Percentiles rank a stretch among this genome's conserved stretches.
These are phyloP conservation scores for Prunus armeniaca DNA, from an alignment of 306 rosid genomes.

Conservation along the genomic window DNA sequence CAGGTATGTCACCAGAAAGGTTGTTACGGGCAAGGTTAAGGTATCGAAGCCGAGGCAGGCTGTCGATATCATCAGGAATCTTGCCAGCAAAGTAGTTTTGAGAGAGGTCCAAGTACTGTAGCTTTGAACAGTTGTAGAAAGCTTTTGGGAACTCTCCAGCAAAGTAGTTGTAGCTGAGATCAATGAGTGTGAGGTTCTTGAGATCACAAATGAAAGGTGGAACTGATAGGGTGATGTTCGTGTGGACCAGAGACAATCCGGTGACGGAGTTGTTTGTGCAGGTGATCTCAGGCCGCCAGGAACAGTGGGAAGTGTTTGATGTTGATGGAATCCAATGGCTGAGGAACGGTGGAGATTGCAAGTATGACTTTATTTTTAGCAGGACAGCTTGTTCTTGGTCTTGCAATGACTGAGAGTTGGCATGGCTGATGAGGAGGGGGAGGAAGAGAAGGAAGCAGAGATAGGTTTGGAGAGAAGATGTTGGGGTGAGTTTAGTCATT, in stretches of 20 bases:
- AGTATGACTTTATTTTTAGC: constrained; percentile 37
- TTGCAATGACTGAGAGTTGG: no score
- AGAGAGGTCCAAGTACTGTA: constrained; percentile 41
- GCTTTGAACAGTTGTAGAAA: constrained; percentile 54
- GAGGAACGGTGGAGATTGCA: constrained; percentile 38
- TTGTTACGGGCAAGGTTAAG: constrained; percentile 43
- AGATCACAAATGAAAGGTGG: constrained; percentile 71
- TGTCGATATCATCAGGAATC: constrained; percentile 48
- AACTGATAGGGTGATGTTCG: constrained; percentile 25
- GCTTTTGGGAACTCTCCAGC: constrained; percentile 50
- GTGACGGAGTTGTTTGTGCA: constrained; percentile 56
- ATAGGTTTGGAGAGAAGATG: constrained; percentile 2
- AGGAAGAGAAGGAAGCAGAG: neutral
- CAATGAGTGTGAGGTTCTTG: constrained; percentile 47
- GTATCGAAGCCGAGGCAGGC: constrained; percentile 29
- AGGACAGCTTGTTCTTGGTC: constrained; percentile 40
- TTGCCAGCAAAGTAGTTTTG: constrained; percentile 46
- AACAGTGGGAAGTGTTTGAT: constrained; percentile 49
- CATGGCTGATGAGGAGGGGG: no score
- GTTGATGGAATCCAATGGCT: constrained; percentile 40
- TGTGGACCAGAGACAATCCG: neutral
- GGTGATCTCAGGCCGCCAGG: constrained; percentile 45
- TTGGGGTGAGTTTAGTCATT: constrained; percentile 26
- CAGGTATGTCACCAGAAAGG: constrained; percentile 57
- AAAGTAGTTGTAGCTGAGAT: constrained; percentile 34